Conservation (phyloP, 352 stramenopile species). For the Pythium folliculosum region DNA sequence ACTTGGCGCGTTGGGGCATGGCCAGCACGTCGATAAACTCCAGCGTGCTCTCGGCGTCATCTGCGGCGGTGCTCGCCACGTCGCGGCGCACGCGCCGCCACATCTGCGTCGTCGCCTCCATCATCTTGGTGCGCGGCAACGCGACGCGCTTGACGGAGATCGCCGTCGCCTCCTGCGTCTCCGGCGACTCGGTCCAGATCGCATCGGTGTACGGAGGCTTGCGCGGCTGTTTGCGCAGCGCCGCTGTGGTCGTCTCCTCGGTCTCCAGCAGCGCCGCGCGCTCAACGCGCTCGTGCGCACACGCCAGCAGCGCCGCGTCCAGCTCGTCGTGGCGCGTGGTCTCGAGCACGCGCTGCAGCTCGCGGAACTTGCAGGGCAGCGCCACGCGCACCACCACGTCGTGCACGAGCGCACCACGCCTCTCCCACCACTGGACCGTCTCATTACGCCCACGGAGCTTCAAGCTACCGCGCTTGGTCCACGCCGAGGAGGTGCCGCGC, state of each 20-base stretch:
- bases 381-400: neutral
- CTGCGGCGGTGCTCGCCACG: neutral
- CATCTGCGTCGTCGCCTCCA: slow-evolving; percentile 1
- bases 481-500: neutral
- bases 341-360: slow-evolving; percentile 17
- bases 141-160: neutral
- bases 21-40: slow-evolving; percentile 9
- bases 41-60: neutral
- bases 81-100: slow-evolving; percentile 1
- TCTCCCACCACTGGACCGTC: slow-evolving; percentile 1
- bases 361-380: slow-evolving; percentile 4
- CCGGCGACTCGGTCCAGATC: neutral
- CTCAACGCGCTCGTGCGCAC: slow-evolving; percentile 11
- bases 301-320: slow-evolving; percentile 19
- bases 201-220: too few relatives aligned
- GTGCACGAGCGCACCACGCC: neutral
- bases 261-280: slow-evolving; percentile 8
- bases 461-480: neutral
- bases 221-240: neutral
- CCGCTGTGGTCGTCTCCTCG: neutral
- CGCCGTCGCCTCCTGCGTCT: neutral
- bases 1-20: neutral
- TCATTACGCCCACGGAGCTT: neutral
- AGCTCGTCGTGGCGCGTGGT: slow-evolving; percentile 17
- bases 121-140: slow-evolving; percentile 14